phyloP scores from a whole-genome alignment of 805 yeast species.

The Wickerhamiella domercqiae region DNA sequence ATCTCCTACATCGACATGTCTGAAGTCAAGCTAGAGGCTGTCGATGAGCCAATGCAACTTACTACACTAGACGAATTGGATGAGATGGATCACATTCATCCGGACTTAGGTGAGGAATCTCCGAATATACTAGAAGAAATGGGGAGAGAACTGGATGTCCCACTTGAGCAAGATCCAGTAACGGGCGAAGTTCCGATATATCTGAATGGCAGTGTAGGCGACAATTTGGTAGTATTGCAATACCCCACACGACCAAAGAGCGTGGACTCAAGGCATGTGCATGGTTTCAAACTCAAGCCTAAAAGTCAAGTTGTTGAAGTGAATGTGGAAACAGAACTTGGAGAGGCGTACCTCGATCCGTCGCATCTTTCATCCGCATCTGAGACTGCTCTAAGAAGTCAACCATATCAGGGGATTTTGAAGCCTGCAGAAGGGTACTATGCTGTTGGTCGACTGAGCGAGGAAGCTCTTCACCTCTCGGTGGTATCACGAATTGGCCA shows the following conservation, averaged over 20 bases:
- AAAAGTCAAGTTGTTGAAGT: conserved; percentile 53
- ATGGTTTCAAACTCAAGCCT: conserved; percentile 39
- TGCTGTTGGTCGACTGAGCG: conserved; percentile 27
- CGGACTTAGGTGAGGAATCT: too few species aligned
- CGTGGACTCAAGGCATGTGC: neutral
- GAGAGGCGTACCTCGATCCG: conserved; percentile 49
- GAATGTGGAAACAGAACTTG: conserved; percentile 53
- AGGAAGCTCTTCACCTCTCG: conserved; percentile 38
- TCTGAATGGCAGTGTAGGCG: conserved; percentile 22
- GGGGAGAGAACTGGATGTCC: too few species aligned
- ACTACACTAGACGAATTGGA: too few species aligned
- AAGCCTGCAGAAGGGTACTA: conserved; percentile 20
- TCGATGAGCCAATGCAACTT: neutral
- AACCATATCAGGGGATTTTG: conserved; percentile 58
- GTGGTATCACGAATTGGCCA: conserved; percentile 60
- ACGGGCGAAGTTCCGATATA: conserved; percentile 45
- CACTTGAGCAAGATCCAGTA: conserved; percentile 38
- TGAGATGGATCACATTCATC: too few species aligned
- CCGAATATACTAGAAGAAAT: too few species aligned
- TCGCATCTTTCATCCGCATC: neutral
- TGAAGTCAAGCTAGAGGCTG: neutral
- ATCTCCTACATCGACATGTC: neutral
- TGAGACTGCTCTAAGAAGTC: conserved; percentile 22
- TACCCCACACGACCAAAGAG: conserved; percentile 37
- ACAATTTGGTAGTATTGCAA: conserved; percentile 34